Base-by-base conservation (phyloP, 169 alveolate genomes). In the Eimeria necatrix region DNA sequence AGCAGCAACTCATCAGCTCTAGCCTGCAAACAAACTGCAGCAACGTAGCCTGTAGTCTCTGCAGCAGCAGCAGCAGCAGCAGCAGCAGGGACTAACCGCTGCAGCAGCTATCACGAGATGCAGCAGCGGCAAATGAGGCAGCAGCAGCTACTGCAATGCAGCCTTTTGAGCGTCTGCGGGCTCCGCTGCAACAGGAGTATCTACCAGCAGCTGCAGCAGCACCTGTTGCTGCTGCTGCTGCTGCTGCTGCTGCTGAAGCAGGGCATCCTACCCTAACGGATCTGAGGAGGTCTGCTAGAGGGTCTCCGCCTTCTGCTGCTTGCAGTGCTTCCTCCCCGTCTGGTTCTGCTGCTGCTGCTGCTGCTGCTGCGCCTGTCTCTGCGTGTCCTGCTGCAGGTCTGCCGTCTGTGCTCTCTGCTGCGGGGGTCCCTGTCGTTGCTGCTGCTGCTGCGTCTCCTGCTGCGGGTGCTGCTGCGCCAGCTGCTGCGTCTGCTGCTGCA, bases 1-100 rank as follows among this genome's bases (percentile, higher is more conserved):
- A 68, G 71, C 88, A 80, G 88, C 88, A 80, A 48, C 70, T 80
- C 88, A 26, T 80, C 88, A 51, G 70, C 88, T 18, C 88, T 48
- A 5, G 88, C 88, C 88, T 80, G 88, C 46, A 7, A 0, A 48
- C 48, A n/a, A 49, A 80, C 49, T 6, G 85, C 59, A 5, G 59
- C 3, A 5, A 26, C 46, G 70, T 12, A 48, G 8, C 16, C 68
- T 48, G 20, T 9, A 2, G 71, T 46, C 10, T 14, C 61, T 80
- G 51, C 88, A n/a, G 88, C 51, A 80, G 61, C 88, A 26, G 70
- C 88, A 16, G 68, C 88, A 49, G 68, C 68, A 48, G 20, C 88
- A 9, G n/a, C 64, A 70, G 24, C 86, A 48, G 64, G 16, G 22
- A 18, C 46, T 14, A 81, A 8, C 3, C 46, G 49, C 85, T 12